Evolutionary conservation across 345 rosid genomes (phyloP).

Genomic region (Dipteronia sinensis): DNA sequence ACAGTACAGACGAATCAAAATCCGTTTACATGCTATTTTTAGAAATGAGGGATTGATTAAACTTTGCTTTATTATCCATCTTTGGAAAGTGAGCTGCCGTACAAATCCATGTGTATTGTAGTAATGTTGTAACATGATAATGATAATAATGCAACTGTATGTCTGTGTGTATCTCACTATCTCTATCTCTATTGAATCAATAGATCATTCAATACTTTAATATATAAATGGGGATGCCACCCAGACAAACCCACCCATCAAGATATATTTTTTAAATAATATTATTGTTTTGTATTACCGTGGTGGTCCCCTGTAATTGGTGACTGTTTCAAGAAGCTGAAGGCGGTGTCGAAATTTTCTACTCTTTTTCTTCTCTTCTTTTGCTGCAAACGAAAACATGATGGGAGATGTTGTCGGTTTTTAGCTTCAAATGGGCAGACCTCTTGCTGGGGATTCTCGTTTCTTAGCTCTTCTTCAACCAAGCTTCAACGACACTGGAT

Average conservation of each 20-base stretch:
- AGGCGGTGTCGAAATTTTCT: slow-evolving; percentile 9
- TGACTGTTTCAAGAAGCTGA: slow-evolving; percentile 1
- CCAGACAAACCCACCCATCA: neutral
- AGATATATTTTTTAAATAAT: neutral
- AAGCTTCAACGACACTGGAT: slow-evolving; percentile 10
- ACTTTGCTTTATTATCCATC: neutral
- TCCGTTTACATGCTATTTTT: neutral
- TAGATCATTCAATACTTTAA: neutral
- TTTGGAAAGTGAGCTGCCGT: neutral
- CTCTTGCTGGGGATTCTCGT: neutral
- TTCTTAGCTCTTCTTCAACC: neutral
- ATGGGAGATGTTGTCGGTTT: neutral
- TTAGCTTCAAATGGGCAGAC: neutral
- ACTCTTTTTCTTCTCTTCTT: neutral
- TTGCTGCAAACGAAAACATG: neutral
- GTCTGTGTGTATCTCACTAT: too few relatives aligned
- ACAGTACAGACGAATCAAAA: neutral
- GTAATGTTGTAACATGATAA: neutral
- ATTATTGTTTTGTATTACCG: neutral
- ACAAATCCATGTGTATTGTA: neutral
- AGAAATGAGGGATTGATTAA: neutral
- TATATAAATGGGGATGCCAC: neutral
- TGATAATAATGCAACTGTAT: neutral
- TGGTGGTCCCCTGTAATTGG: slow-evolving; percentile 1
- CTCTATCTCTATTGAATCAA: neutral